Evolutionary conservation across 345 rosid species (phyloP).

Genomic region (Dovyalis caffra): DNA sequence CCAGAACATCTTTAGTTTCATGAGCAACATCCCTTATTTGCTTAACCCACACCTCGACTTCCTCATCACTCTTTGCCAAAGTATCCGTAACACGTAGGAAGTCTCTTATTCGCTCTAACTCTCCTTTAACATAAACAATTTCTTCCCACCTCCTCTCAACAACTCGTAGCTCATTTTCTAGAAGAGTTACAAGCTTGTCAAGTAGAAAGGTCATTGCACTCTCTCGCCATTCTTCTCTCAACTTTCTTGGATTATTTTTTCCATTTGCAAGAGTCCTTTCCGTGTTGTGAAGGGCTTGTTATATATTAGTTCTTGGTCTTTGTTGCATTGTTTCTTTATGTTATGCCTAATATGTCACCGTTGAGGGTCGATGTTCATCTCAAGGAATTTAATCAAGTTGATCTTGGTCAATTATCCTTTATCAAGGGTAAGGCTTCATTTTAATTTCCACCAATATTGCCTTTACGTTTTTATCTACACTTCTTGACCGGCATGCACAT

Average conservation of each 20-base stretch:
- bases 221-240: constrained; percentile 29
- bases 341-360: too few species aligned
- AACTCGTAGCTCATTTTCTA: constrained; percentile 22
- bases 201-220: constrained; percentile 33
- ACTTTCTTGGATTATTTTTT: not conserved
- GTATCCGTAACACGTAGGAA: constrained; percentile 28
- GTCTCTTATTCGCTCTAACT: constrained; percentile 31
- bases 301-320: not conserved
- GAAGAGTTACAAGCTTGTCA: constrained; percentile 13
- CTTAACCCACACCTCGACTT: constrained; percentile 20
- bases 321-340: too few species aligned
- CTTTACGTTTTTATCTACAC: too few species aligned
- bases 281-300: not conserved
- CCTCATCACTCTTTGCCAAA: constrained; percentile 10
- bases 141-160: constrained; percentile 23
- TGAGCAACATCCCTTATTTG: constrained; percentile 31
- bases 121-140: constrained; percentile 21
- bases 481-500: too few species aligned
- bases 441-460: too few species aligned
- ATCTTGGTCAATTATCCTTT: too few species aligned
- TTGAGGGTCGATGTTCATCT: too few species aligned
- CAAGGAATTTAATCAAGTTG: too few species aligned
- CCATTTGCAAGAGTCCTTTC: not conserved
- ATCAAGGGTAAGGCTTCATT: too few species aligned
- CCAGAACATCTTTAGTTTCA: constrained; percentile 31